phyloP scores from a whole-genome alignment of 192 early-diverging fungal species.

The Podila epigama region DNA sequence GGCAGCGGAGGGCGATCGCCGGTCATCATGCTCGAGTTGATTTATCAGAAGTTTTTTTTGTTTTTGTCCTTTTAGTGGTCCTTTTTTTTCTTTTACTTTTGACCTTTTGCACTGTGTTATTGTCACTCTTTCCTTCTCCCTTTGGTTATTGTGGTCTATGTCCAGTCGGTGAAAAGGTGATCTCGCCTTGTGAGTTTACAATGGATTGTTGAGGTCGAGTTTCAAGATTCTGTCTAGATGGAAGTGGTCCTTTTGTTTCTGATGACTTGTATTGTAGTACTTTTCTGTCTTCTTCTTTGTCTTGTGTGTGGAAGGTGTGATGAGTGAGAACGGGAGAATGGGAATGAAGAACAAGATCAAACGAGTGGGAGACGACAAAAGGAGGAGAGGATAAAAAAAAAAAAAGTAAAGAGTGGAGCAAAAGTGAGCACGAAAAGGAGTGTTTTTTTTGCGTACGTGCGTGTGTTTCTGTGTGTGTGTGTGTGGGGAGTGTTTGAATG shows the following conservation, averaged over 20 bases:
- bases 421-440: neutral
- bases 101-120: neutral
- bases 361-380: too few relatives aligned
- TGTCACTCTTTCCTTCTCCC: too few relatives aligned
- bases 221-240: too few relatives aligned
- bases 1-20: slow-evolving; percentile 9
- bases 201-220: too few relatives aligned
- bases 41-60: too few relatives aligned
- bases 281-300: neutral
- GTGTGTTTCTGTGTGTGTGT: neutral
- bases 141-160: neutral
- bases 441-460: neutral
- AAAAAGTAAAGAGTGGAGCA: neutral
- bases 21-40: slow-evolving; percentile 28
- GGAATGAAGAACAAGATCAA: too few relatives aligned
- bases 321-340: neutral
- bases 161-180: too few relatives aligned
- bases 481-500: neutral
- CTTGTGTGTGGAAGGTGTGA: neutral
- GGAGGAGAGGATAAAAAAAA: neutral
- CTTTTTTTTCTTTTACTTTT: too few relatives aligned
- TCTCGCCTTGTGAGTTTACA: too few relatives aligned
- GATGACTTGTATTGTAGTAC: too few relatives aligned
- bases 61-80: too few relatives aligned
- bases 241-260: too few relatives aligned